phyloP scores from a whole-genome alignment of 306 rosid species.

The Rubus idaeus region DNA sequence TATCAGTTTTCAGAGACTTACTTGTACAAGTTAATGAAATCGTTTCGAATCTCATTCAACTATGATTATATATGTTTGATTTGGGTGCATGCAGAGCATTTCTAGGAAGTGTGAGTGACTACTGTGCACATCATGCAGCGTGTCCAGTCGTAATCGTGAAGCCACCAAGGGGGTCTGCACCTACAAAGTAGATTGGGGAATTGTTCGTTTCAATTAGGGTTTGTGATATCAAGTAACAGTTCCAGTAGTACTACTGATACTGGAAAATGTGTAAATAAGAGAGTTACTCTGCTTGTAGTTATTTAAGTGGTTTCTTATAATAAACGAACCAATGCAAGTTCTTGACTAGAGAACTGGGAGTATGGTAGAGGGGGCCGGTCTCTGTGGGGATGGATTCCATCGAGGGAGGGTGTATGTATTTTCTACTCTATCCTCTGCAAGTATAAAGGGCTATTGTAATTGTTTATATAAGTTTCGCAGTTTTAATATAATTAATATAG shows the following conservation, averaged over 20 bases:
- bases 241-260: background rate
- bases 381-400: no score
- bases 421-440: no score
- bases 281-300: background rate
- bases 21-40: no score
- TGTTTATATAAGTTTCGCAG: no score
- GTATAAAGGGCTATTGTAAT: no score
- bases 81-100: background rate
- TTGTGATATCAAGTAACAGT: background rate
- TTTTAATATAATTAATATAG: no score
- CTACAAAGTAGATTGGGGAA: background rate
- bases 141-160: constrained; percentile 59
- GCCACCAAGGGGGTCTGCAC: constrained; percentile 39
- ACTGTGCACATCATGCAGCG: constrained; percentile 65
- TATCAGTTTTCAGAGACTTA: no score
- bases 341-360: background rate
- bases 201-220: background rate
- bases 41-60: no score
- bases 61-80: background rate
- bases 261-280: background rate
- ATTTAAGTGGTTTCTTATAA: background rate
- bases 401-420: no score
- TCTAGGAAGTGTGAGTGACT: constrained; percentile 74
- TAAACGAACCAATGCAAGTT: background rate
- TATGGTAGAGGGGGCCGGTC: no score